Base-by-base conservation (phyloP, 129 eudicot species). In the Smallanthus sonchifolius region DNA sequence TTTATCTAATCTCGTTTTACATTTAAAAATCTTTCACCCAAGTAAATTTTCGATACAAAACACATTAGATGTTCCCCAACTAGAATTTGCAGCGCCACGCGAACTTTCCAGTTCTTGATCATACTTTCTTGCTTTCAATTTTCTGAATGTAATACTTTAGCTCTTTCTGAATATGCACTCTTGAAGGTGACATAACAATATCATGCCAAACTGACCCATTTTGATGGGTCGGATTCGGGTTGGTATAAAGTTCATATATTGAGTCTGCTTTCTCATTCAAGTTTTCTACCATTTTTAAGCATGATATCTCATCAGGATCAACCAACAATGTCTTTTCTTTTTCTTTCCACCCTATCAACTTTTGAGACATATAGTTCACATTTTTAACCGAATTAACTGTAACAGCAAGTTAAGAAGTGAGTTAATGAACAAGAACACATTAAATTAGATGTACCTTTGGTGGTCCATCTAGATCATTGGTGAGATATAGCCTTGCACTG, bases 281-380 rank as follows among this genome's bases (percentile, higher is more conserved):
- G 67, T 76, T 79, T 24, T 83, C 87, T 44, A 91, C 66, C 75
- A 79, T 59, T 80, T 91, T 87, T 70, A 95, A 62, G 61, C 83
- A 76, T 36, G 76, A 69, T 80, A 95, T 88, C 84, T 95, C 97
- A 48, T 88, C 97, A 17, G 96, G 99, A 69, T 95, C 97, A 36
- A 91, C 96, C 85, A 95, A 79, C 79, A 95, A 74, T 30, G 83
- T 95, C 87, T 83, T 95, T 67, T 91, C 99, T 82, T 85, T 91
- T 71, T 88, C 97, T 77, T 95, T 95, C 97, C 97, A 91, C 73
- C 92, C 99, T 88, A 91, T 95, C 87, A 92, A 71, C 96, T 89
- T 82, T 51, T 63, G 16, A 79, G 51, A 67, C 71, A 78, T 3
- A 49, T 15, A 6, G 60, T 43, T 34, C 64, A 69, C 40, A 79